Evolutionary conservation across 129 eudicot species (phyloP), one percentile per base, ranked within the genome.

Genomic region (Heracleum sosnowskyi): DNA sequence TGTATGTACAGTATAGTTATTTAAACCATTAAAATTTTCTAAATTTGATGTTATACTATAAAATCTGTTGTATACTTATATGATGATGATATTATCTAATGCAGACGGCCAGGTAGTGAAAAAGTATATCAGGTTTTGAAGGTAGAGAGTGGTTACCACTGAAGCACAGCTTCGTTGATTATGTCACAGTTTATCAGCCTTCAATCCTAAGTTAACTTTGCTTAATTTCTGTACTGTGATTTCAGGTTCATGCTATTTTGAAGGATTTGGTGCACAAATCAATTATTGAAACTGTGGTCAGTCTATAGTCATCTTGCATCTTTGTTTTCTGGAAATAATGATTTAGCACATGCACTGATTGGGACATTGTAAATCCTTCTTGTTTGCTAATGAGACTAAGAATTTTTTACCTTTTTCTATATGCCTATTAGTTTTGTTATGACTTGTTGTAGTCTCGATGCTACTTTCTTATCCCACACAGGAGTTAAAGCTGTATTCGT

Each of bases 41-140:
- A 2, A 70, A n/a, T 6, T 57, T 77, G 11, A 39, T 28, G 11
- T 73, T 18, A 13, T 78, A 75, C 31, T 74, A 41, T 28, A 40
- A 7, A 74, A 74, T 71, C 18, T 49, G 57, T 49, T 49, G 16
- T 11, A 13, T n/a, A 69, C 63, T 75, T 73, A 51, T 68, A 4
- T 44, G 69, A 33, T 63, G 62, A 28, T 81, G 75, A 75, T 46
- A n/a, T 77, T 42, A 44, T 44, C 20, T 47, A 72, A 26, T 82
- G 86, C 89, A 94, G 98, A 75, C 98, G 98, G 51, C 80, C 98
- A 8, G 98, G 98, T 82, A 97, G 98, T 77, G 98, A 94, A 73
- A 91, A 89, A 77, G 86, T 94, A 66, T 90, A 91, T 72, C 76
- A 79, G 49, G 93, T 94, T 16, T 94, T 94, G 51, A 20, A 46